These are phyloP conservation scores for Hapsidospora chrysogenum DNA, from an alignment of 495 filamentous ascomycete genomes.

Conservation along the genomic window DNA sequence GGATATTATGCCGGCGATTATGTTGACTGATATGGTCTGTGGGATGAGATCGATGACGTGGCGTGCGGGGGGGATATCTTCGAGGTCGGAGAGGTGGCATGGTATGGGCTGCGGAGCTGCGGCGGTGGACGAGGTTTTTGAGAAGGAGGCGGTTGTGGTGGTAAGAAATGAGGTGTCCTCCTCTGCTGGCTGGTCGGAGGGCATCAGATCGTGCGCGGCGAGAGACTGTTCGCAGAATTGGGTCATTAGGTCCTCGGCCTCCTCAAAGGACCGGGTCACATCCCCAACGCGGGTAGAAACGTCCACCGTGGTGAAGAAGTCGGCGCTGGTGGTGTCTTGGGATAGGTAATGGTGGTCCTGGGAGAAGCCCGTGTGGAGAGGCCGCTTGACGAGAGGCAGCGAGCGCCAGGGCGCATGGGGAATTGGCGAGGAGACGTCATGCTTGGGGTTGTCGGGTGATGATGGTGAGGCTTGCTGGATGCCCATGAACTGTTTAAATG, in stretches of 20 bases:
- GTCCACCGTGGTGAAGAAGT: slow-evolving; percentile 8
- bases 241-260: slow-evolving; percentile 12
- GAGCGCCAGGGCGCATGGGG: slow-evolving; percentile 17
- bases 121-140: slow-evolving; percentile 3
- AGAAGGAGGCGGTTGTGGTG: slow-evolving; percentile 5
- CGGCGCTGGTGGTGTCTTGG: no score
- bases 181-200: slow-evolving; percentile 26
- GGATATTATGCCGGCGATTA: slow-evolving; percentile 64
- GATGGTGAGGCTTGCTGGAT: background rate
- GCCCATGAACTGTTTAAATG: slow-evolving; percentile 13
- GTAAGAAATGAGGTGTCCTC: slow-evolving; percentile 10
- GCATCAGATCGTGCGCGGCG: slow-evolving; percentile 38
- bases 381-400: slow-evolving; percentile 17
- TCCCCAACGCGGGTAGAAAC: no score
- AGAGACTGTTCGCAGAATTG: slow-evolving; percentile 53
- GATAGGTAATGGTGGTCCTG: slow-evolving; percentile 28
- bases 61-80: slow-evolving; percentile 50
- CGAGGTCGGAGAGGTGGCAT: slow-evolving; percentile 43
- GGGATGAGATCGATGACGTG: slow-evolving; percentile 54
- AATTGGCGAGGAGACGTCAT: no score
- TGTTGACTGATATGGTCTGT: slow-evolving; percentile 61
- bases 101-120: slow-evolving; percentile 1
- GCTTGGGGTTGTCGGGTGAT: background rate
- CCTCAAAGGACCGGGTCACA: no score
- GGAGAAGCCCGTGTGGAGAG: slow-evolving; percentile 19